Percentiles rank a stretch among this genome's conserved stretches.
Evolutionary conservation across 176 grass and related monocot species (phyloP).

Genomic region (Oryza nivara): DNA sequence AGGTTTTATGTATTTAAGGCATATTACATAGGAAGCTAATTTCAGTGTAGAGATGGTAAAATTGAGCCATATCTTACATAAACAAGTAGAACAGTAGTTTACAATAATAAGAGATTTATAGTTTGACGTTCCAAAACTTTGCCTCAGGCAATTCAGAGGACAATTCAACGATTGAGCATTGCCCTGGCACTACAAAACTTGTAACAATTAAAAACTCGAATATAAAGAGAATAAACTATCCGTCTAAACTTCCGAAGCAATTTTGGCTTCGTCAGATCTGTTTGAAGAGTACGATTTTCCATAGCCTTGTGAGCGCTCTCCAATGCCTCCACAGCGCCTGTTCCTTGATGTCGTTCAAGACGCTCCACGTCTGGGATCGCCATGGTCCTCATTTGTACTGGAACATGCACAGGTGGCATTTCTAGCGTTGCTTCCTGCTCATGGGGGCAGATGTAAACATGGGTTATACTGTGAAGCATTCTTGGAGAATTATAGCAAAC

Average conservation of each 20-base stretch:
- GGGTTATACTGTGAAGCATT: not conserved
- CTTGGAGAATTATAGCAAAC: not conserved
- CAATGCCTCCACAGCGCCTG: not conserved
- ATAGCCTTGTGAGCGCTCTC: not conserved
- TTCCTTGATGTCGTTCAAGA: not conserved
- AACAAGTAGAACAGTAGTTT: not conserved
- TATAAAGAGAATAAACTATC: not conserved
- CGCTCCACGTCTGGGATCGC: not conserved
- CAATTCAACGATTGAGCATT: not conserved
- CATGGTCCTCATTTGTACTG: not conserved
- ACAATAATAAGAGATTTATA: not conserved
- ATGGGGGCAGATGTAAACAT: not conserved
- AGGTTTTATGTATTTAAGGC: not conserved
- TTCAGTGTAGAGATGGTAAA: not conserved
- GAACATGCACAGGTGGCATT: not conserved
- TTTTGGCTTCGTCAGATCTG: not conserved
- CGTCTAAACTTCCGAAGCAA: not conserved
- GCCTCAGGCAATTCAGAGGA: not conserved
- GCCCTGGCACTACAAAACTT: not conserved
- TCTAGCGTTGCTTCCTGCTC: slow-evolving; percentile 51
- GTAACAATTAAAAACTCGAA: not conserved
- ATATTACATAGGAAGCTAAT: too few species aligned
- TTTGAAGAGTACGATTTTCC: not conserved
- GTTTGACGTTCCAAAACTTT: slow-evolving; percentile 15
- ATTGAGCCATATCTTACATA: not conserved